A percentile compares a stretch with the other conserved stretches of the same genome.
Evolutionary conservation across 2,329 filamentous ascomycete genomes (phyloP).

Genomic region (Aspergillus neoniger): DNA sequence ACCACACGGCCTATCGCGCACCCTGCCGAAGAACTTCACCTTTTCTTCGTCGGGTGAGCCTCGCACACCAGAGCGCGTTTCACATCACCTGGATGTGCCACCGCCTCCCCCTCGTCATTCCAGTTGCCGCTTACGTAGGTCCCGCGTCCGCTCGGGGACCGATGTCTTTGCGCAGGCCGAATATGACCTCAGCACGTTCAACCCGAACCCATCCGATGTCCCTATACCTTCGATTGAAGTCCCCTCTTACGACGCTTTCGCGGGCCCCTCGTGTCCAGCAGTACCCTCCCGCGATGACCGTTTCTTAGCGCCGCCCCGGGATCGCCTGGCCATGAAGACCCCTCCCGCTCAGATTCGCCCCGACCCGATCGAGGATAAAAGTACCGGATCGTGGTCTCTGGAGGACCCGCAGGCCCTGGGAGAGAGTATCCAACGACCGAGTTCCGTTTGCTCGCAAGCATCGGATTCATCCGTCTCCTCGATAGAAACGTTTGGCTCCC

Average conservation of each 20-base stretch:
- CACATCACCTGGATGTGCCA: conserved; percentile 43
- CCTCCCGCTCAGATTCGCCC: conserved; percentile 49
- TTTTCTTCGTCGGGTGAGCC: conserved; percentile 43
- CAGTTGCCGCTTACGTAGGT: conserved; percentile 43
- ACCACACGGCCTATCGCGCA: conserved; percentile 46
- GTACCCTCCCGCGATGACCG: conserved; percentile 35
- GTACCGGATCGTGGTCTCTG: conserved; percentile 34
- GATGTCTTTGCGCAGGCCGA: conserved; percentile 38
- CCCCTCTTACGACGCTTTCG: conserved; percentile 31
- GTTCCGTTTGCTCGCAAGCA: conserved; percentile 59
- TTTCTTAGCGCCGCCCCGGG: conserved; percentile 42
- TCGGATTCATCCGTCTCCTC: conserved; percentile 66
- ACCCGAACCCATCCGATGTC: conserved; percentile 38
- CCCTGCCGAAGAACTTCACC: conserved; percentile 51
- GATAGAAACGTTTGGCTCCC: conserved; percentile 57
- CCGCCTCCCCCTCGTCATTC: conserved; percentile 49
- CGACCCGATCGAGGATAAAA: conserved; percentile 34
- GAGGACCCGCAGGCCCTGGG: conserved; percentile 37
- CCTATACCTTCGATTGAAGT: conserved; percentile 49
- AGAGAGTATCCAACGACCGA: conserved; percentile 55
- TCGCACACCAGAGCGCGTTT: conserved; percentile 46
- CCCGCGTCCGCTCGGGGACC: conserved; percentile 41
- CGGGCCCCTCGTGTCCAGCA: conserved; percentile 24
- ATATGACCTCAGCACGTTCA: conserved; percentile 38
- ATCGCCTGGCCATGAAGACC: conserved; percentile 44